phyloP scores from a whole-genome alignment of 345 rosid genomes.

The Anacardium occidentale region DNA sequence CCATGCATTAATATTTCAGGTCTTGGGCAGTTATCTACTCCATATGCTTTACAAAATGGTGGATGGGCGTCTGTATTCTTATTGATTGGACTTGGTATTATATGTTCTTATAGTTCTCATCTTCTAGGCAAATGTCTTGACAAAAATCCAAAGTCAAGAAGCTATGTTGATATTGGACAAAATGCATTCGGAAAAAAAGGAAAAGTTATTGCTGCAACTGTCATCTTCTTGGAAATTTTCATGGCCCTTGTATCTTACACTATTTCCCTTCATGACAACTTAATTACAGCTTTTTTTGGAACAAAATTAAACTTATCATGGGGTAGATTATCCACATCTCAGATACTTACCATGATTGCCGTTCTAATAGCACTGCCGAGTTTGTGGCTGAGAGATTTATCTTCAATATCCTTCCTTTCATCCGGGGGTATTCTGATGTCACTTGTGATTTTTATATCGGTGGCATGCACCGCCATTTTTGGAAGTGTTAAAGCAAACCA shows the following conservation, averaged over 20 bases:
- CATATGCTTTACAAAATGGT: conserved; percentile 66
- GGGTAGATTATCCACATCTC: conserved; percentile 40
- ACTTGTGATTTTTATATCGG: conserved; percentile 51
- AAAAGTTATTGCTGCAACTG: conserved; percentile 41
- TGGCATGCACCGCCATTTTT: conserved; percentile 49
- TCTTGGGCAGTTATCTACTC: conserved; percentile 73
- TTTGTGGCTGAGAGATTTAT: conserved; percentile 67
- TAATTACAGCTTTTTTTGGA: conserved; percentile 46
- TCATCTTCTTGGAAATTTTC: conserved; percentile 66
- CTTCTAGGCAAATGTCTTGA: conserved; percentile 69
- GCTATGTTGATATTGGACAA: conserved; percentile 64
- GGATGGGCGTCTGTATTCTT: conserved; percentile 68
- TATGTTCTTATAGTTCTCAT: conserved; percentile 58
- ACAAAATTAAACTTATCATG: conserved; percentile 19
- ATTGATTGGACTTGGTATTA: conserved; percentile 49
- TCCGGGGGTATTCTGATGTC: conserved; percentile 75
- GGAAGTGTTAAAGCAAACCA: conserved; percentile 45
- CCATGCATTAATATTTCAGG: conserved; percentile 34
- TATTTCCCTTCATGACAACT: conserved; percentile 79
- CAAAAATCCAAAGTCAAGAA: conserved; percentile 54
- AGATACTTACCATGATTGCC: conserved; percentile 50
- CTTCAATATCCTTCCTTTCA: conserved; percentile 73
- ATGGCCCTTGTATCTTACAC: conserved; percentile 83
- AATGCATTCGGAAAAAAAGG: conserved; percentile 59
- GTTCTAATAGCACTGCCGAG: conserved; percentile 69